Base-by-base conservation (phyloP, 1,284 basidiomycete species). In the Bjerkandera adusta region DNA sequence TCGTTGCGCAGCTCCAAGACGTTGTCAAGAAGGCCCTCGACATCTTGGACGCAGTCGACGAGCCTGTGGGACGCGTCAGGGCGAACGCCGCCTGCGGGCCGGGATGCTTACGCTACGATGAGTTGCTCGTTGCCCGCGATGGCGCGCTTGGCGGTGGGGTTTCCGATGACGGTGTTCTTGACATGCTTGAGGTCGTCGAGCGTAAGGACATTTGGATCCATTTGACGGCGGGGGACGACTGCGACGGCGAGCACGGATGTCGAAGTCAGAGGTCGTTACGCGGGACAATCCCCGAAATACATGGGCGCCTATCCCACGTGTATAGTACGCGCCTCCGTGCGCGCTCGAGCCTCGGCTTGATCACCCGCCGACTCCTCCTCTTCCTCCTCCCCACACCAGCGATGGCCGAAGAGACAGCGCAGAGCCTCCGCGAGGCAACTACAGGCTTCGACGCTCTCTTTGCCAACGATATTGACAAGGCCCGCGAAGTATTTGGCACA, bases 91-190 rank as follows among this genome's bases (percentile, higher is more conserved):
- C 39, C n/a, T 7, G 41, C 7, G 29, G 22, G 45, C 21, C 30
- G 20, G 30, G 43, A 12, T 7, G 68, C 77, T 56, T 51, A 84
- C 83, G 65, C 69, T 56, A 70, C 67, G 12, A 86, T 66, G 57
- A 82, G 80, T 7, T 57, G 62, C 12, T 72, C 66, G 51, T 86
- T 81, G 34, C 70, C 62, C 0, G 79, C 75, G 3, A 85, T 65
- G 6, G 72, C 62, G 1, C 71, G 59, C 61, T 89, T 89, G 1
- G 82, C 83, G 0, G 77, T 76, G 0, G 84, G 83, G 52, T 87
- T 89, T 3, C 86, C 86, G 30, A 89, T 88, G 47, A 88, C 79
- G 1, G 71, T 61, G 62, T 89, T 89, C 66, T 88, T 89, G 48
- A 79, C 70, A 48, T 71, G 69, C 62, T 85, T 86, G 40, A 30